phyloP scores from a whole-genome alignment of 1,139 yeast genomes.

The Kurtzmaniella quercitrusa region DNA sequence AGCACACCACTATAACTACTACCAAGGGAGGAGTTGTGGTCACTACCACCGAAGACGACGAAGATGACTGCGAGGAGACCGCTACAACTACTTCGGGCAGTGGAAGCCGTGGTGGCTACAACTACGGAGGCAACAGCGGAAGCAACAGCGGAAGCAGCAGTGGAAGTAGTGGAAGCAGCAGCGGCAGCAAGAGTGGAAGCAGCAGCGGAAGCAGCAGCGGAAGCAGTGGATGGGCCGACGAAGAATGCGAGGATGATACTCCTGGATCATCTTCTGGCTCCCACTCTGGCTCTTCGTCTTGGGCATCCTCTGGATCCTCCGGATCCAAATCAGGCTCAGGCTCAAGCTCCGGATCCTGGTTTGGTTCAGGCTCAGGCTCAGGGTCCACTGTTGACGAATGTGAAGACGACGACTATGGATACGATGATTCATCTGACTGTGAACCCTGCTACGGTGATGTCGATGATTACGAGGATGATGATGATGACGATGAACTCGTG shows the following conservation, averaged over 20 bases:
- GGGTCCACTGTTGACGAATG: conserved; percentile 6
- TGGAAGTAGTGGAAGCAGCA: neutral
- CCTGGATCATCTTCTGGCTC: neutral
- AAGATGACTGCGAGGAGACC: conserved; percentile 3
- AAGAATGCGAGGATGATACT: conserved; percentile 2
- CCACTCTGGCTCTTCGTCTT: neutral
- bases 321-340: conserved; percentile 1
- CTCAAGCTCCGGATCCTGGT: conserved; percentile 1
- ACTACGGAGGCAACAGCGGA: neutral
- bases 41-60: neutral
- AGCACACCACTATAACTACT: neutral
- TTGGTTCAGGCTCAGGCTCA: conserved; percentile 2
- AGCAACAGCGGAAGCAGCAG: neutral
- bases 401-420: conserved; percentile 7
- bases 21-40: neutral
- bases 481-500: conserved; percentile 4
- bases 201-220: neutral
- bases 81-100: neutral
- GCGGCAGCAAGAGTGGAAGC: neutral
- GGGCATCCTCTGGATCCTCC: conserved; percentile 10
- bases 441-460: conserved; percentile 6
- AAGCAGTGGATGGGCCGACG: neutral
- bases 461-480: conserved; percentile 7
- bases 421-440: conserved; percentile 11
- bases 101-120: neutral